phyloP scores from a whole-genome alignment of 2,329 filamentous ascomycete species.

The Hymenoscyphus salicellus region DNA sequence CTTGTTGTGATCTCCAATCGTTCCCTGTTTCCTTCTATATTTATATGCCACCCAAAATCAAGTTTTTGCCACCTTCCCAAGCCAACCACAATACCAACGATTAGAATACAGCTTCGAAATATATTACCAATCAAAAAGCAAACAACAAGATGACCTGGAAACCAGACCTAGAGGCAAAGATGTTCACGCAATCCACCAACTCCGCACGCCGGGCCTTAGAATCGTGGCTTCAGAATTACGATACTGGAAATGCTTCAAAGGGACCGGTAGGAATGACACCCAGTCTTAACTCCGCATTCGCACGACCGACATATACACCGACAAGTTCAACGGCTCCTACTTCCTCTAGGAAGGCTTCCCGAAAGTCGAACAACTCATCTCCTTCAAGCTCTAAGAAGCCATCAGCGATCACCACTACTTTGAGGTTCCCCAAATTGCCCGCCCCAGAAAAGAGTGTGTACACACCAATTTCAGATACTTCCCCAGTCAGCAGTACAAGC shows the following conservation, averaged over 20 bases:
- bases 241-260: not conserved
- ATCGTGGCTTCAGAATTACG: conserved; percentile 8
- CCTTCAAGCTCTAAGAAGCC: not conserved
- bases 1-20: not conserved
- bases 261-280: not conserved
- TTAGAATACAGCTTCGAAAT: not conserved
- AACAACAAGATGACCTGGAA: not conserved
- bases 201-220: not conserved
- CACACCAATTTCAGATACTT: not conserved
- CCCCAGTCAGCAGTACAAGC: not conserved
- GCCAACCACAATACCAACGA: not conserved
- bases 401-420: not conserved
- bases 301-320: conserved; percentile 4
- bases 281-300: not conserved
- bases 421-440: not conserved
- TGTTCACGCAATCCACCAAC: not conserved
- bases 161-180: not conserved
- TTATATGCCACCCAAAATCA: not conserved
- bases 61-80: not conserved
- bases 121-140: not conserved
- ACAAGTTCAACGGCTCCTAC: not conserved
- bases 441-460: not conserved
- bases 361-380: not conserved
- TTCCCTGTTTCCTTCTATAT: not conserved
- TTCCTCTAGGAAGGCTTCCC: not conserved